Evolutionary conservation across 129 eudicot genomes (phyloP), one percentile per base, ranked within the genome.

Genomic region (Mikania micrantha): DNA sequence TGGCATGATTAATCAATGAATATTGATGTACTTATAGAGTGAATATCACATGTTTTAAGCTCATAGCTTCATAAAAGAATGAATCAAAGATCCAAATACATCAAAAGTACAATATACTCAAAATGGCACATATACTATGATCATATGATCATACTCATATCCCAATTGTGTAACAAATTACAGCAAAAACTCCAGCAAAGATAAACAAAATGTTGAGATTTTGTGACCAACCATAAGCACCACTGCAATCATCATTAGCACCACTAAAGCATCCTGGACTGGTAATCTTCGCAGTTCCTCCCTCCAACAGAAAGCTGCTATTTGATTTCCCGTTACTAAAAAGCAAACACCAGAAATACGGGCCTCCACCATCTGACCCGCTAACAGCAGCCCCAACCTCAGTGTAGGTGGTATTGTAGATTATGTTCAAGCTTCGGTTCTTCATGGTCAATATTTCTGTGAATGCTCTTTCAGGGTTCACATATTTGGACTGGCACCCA

Each of bases 201-300:
- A 66, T 21, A 1, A 57, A 15, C 82, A 83, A 78, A 27, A 80
- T 4, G 12, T 32, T 68, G 22, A 59, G 28, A 9, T 34, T 36
- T 17, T 47, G 52, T 8, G 73, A 75, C 80, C 58, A 64, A 64
- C 70, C 78, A 71, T 44, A 39, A 11, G 82, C 85, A 21, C 85
- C 82, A 70, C 83, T 82, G 59, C 98, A 92, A 19, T 58, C 81
- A 77, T 92, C 98, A 49, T 84, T 75, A 24, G 96, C 87, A 41
- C 98, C 98, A 60, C 98, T 92, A 48, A 88, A 92, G 82, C 98
- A 92, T 45, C 98, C 96, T 0, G 98, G 98, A 76, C 84, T 70
- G 11, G 82, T 76, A 17, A 74, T 49, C 84, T 84, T 92, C 29
- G 89, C 87, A 62, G 50, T 85, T 44, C 88, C 89, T 36, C 78